A percentile compares a stretch with the other conserved stretches of the same genome.
phyloP scores from a whole-genome alignment of 257 asterid genomes.

The Penstemon davidsonii region DNA sequence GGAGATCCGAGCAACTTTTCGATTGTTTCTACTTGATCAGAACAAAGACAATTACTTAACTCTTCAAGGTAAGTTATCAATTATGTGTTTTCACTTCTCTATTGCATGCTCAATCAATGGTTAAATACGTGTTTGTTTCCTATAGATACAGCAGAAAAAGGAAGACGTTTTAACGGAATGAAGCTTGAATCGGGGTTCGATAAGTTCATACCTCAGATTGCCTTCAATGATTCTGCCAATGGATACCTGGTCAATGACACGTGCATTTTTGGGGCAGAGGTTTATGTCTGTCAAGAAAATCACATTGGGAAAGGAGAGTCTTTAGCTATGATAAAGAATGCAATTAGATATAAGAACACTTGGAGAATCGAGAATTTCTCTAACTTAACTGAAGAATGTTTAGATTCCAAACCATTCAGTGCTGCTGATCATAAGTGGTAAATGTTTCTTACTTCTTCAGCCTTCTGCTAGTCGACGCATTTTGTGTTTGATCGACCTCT shows the following conservation, averaged over 20 bases:
- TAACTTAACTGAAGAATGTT: slow-evolving; percentile 29
- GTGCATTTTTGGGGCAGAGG: slow-evolving; percentile 66
- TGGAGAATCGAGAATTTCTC: slow-evolving; percentile 48
- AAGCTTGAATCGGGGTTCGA: slow-evolving; percentile 64
- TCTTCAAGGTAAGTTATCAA: slow-evolving; percentile 43
- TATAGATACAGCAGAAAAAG: slow-evolving; percentile 37
- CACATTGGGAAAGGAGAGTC: slow-evolving; percentile 46
- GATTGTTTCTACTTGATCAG: slow-evolving; percentile 63
- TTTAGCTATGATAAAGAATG: slow-evolving; percentile 56
- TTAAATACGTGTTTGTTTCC: not conserved
- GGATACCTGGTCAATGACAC: slow-evolving; percentile 59
- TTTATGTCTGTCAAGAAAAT: slow-evolving; percentile 49
- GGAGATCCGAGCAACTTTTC: slow-evolving; percentile 56
- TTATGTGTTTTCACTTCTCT: not conserved
- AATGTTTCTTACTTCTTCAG: slow-evolving; percentile 5
- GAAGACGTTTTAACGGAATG: slow-evolving; percentile 55
- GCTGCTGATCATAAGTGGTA: slow-evolving; percentile 58
- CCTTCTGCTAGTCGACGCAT: not conserved
- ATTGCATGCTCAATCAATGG: not conserved
- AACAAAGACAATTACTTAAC: slow-evolving; percentile 52
- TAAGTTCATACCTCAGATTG: slow-evolving; percentile 46
- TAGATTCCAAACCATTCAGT: slow-evolving; percentile 51
- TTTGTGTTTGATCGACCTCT: too few species aligned
- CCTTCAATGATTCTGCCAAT: slow-evolving; percentile 45
- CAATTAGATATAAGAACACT: slow-evolving; percentile 39